A percentile compares a stretch with the other conserved stretches of the same genome.
These are phyloP conservation scores for Blastomyces silverae DNA, from an alignment of 2,329 filamentous ascomycete genomes.

Conservation along the genomic window DNA sequence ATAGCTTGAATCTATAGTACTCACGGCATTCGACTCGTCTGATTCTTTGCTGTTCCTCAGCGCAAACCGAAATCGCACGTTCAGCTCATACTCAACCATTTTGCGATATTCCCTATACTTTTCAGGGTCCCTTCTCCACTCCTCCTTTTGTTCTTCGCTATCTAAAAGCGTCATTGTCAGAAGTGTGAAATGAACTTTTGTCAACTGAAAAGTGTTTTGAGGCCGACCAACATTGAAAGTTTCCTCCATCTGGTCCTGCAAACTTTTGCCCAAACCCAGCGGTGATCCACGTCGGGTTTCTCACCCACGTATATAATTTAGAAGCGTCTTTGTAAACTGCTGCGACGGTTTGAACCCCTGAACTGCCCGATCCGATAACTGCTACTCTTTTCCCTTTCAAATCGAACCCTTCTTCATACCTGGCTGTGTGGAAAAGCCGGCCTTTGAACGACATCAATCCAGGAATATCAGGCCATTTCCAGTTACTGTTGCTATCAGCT, in stretches of 20 bases:
- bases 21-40: constrained; percentile 19
- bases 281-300: constrained; percentile 32
- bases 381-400: constrained; percentile 28
- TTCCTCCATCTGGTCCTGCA: constrained; percentile 18
- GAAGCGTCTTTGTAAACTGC: constrained; percentile 16
- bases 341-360: constrained; percentile 37
- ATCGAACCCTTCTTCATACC: constrained; percentile 37
- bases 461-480: constrained; percentile 44
- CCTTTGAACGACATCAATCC: constrained; percentile 45
- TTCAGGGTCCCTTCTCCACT: constrained; percentile 24
- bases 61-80: constrained; percentile 21
- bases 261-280: constrained; percentile 26
- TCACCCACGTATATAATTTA: constrained; percentile 29
- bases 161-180: constrained; percentile 3
- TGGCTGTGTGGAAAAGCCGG: constrained; percentile 41
- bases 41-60: constrained; percentile 21
- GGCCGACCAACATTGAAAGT: constrained; percentile 18
- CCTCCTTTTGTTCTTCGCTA: constrained; percentile 29
- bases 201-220: neutral
- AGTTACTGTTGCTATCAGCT: constrained; percentile 23
- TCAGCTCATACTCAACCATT: constrained; percentile 29
- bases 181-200: neutral
- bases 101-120: constrained; percentile 32
- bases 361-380: constrained; percentile 33
- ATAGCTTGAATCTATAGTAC: neutral